phyloP scores from a whole-genome alignment of 352 stramenopile genomes.

The Pythium periplocum region DNA sequence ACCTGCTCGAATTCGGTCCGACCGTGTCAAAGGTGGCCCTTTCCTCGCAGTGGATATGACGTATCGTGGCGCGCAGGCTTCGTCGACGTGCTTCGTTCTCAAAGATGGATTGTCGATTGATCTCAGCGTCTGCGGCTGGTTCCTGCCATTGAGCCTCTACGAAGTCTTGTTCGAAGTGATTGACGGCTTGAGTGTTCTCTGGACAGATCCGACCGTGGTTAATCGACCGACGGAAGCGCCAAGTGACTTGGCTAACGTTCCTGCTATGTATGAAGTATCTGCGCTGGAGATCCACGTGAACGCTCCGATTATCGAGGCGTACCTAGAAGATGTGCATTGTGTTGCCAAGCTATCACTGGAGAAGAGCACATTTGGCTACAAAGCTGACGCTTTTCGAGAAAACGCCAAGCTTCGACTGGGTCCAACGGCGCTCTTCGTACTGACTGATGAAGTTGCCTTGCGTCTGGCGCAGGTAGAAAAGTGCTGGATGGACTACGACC shows the following conservation, averaged over 20 bases:
- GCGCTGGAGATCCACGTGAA: slow-evolving; percentile 70
- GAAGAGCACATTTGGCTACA: slow-evolving; percentile 65
- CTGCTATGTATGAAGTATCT: slow-evolving; percentile 55
- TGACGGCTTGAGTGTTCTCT: slow-evolving; percentile 64
- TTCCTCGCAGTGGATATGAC: slow-evolving; percentile 58
- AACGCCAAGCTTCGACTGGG: slow-evolving; percentile 66
- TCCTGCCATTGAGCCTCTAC: slow-evolving; percentile 65
- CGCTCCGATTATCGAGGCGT: slow-evolving; percentile 77
- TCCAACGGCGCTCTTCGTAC: slow-evolving; percentile 73
- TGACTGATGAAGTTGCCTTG: slow-evolving; percentile 85
- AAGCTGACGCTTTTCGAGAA: slow-evolving; percentile 53
- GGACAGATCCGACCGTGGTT: slow-evolving; percentile 27
- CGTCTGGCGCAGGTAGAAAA: slow-evolving; percentile 80
- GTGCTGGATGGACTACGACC: slow-evolving; percentile 71
- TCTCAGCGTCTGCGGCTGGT: slow-evolving; percentile 70
- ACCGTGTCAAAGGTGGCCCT: slow-evolving; percentile 48
- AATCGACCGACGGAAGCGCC: slow-evolving; percentile 9
- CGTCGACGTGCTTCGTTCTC: slow-evolving; percentile 41
- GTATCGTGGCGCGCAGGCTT: slow-evolving; percentile 47
- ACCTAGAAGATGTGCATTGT: slow-evolving; percentile 83
- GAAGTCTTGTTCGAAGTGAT: slow-evolving; percentile 74
- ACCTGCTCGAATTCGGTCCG: slow-evolving; percentile 59
- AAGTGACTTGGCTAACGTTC: slow-evolving; percentile 1
- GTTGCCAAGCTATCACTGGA: slow-evolving; percentile 84
- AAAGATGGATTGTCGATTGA: slow-evolving; percentile 60